Evolutionary conservation across 2,329 filamentous ascomycete genomes (phyloP).

Genomic region (Colletotrichum chlorophyti): DNA sequence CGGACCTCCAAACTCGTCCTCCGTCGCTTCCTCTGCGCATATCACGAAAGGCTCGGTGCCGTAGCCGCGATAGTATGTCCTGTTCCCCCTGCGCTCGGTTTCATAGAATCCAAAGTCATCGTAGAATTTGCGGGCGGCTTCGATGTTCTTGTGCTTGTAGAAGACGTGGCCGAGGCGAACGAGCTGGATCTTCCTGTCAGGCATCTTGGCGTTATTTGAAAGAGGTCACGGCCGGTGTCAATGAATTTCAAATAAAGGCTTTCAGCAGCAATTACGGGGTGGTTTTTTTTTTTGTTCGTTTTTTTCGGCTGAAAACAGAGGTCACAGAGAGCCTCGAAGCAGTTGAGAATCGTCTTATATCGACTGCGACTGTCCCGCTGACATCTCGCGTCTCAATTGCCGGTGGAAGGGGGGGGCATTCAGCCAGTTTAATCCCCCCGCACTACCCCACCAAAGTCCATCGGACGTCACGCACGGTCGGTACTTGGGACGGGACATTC

Average conservation of each 20-base stretch:
- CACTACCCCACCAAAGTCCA: constrained; percentile 28
- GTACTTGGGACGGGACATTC: constrained; percentile 15
- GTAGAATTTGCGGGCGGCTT: constrained; percentile 48
- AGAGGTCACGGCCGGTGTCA: not conserved
- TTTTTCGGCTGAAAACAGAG: no score
- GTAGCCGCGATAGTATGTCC: constrained; percentile 67
- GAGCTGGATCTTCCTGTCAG: constrained; percentile 39
- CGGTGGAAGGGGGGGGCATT: constrained; percentile 1
- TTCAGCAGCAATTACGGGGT: no score
- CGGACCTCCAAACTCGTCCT: constrained; percentile 61
- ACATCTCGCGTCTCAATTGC: not conserved
- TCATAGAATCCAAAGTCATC: constrained; percentile 56
- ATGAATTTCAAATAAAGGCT: no score
- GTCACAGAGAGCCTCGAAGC: not conserved
- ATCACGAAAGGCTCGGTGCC: constrained; percentile 66
- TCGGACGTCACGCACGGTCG: constrained; percentile 21
- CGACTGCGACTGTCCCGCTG: not conserved
- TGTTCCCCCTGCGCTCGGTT: constrained; percentile 44
- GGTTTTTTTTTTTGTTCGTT: not conserved
- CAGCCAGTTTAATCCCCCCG: constrained; percentile 18
- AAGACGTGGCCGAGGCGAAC: constrained; percentile 51
- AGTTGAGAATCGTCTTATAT: not conserved
- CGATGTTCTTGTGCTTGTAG: constrained; percentile 55
- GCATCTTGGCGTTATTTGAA: constrained; percentile 9
- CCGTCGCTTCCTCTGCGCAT: constrained; percentile 54